Evolutionary conservation across 2,329 filamentous ascomycete species (phyloP), one percentile per base, ranked within the genome.

Genomic region (Ophiostoma sp.): DNA sequence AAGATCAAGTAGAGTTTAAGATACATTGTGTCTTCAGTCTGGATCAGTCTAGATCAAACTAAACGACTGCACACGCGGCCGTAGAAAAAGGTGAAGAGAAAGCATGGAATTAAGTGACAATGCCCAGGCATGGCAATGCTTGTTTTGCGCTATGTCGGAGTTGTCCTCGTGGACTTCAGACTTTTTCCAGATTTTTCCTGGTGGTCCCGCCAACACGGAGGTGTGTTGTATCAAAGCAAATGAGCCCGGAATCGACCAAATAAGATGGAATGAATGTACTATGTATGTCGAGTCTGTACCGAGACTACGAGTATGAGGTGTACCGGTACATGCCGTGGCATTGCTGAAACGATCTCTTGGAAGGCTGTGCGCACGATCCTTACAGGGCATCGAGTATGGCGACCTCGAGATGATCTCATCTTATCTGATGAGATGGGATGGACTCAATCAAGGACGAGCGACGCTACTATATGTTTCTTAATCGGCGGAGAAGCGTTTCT

Each of bases 91-190:
- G 17, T 20, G 27, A 62, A 35, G 57, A 20, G 15, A 20, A 17
- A 17, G 27, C 52, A 52, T 52, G n/a, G 27, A 10, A 62, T 1
- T 33, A 4, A 27, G 57, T 27, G 52, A 27, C 57, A 35, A 20
- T 62, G 57, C 27, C 57, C 27, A 62, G 57, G 57, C 57, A 27
- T 62, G 57, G 57, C 57, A 33, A 31, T 62, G 57, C 27, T 62
- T 62, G 27, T 62, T 57, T 11, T 57, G 23, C 23, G 52, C 8
- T 60, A 23, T 35, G 2, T 64, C 31, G 31, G 15, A 17, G 5
- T 31, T 35, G 60, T 35, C 60, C 44, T 48, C 44, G 44, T 48
- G 44, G 44, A 48, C 7, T 20, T 48, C 44, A 39, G 44, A 48
- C 44, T n/a, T 48, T 48, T 48, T 48, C 44, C 20, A n/a, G 27